Base-by-base conservation (phyloP, 2,329 filamentous ascomycete species). In the Fusarium temperatum region DNA sequence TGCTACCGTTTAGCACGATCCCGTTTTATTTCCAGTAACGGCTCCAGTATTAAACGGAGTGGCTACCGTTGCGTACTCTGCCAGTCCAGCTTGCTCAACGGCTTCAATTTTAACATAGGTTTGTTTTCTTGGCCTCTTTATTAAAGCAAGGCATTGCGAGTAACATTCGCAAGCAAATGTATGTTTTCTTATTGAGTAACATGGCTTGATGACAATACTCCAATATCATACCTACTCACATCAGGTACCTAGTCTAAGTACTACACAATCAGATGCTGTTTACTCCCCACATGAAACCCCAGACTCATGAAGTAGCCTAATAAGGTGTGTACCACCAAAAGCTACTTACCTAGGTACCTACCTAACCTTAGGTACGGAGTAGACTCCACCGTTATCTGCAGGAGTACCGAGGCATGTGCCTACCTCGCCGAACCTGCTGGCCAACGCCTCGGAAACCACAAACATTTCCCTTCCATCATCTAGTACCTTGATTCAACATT, bases 341-440 rank as follows among this genome's bases (percentile, higher is more conserved):
- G 42, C 30, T 32, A 32, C 26, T 6, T 26, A 6, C 26, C 26
- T 26, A 6, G 26, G 26, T 26, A 26, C 30, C 11, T 32, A 38
- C 32, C 14, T 35, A 35, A 35, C 32, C 32, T 35, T 15, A 8
- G 14, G 35, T 10, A 36, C 35, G 15, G 32, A 17, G 15, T 26
- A 44, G 18, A 26, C 61, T 67, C 69, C 64, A 77, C 75, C 75
- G 72, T 78, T 75, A 62, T 72, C 74, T 72, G 66, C 60, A 53
- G 47, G 56, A 53, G 48, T 75, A 59, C 77, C 77, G 77, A 78
- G 77, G 77, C 77, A 78, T 75, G 75, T 79, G 77, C 58, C 67
- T 70, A 24, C 59, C 53, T 66, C 59, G 55, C 75, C 76, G 74
- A 77, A 72, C 64, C 76, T 77, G 77, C 76, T 77, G 77, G 74